Base-by-base conservation (phyloP, 2,329 filamentous ascomycete species). In the Sporothrix luriei region DNA sequence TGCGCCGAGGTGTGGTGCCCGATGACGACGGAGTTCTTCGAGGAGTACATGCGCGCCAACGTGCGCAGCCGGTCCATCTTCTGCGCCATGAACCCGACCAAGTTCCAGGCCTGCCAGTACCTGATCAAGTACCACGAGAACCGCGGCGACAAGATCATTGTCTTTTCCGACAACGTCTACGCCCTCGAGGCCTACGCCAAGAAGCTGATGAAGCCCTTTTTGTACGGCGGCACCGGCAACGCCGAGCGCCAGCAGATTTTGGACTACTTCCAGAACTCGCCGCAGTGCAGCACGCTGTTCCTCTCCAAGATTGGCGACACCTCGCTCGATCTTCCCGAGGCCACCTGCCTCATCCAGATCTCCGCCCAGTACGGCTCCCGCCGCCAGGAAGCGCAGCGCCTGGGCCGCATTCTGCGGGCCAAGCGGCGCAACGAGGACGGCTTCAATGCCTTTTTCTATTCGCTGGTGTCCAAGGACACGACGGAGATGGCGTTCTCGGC, bases 371-470 rank as follows among this genome's bases (percentile, higher is more conserved):
- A 97, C 76, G 95, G 95, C 72, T 98, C 94, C 11, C 92, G 95
- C 74, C 90, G 95, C 81, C 95, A 98, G 79, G 95, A 99, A 81
- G 95, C 95, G 0, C 95, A 98, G 78, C 89, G 95, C 2, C 84
- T 98, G 0, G 95, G 95, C 3, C 90, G 95, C 66, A 98, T 99
- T 75, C 87, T 99, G 3, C 88, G 95, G 80, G 95, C 95, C 16
- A 99, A 99, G 81, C 88, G 95, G 21, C 87, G 95, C 78, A 98
- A 97, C 75, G 95, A 99, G 75, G 95, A 98, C 78, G 95, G 95
- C 9, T 99, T 99, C 80, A 99, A 99, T 77, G 95, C 95, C 0
- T 99, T 98, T 80, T 99, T 99, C 83, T 99, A 99, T 81, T 97
- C 93, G 0, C 86, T 99, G 0, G 95, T 99, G 3, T 97, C 92